Percentiles rank a stretch among this genome's conserved stretches.
Conservation (phyloP, 208 protist genomes). For the Crithidia bombi region DNA sequence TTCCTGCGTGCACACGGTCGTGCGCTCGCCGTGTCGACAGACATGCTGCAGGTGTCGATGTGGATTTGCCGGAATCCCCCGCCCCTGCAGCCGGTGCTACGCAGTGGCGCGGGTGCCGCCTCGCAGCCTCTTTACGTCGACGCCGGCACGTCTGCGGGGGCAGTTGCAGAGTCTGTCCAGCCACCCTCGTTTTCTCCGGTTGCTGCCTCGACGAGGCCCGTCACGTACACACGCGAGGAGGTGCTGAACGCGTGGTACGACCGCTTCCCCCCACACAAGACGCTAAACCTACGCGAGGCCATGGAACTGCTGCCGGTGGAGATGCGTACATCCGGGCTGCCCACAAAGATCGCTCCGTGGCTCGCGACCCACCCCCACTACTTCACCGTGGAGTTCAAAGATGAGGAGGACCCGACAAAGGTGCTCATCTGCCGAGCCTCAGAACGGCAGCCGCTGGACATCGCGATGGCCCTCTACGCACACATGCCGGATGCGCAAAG, state of each 20-base stretch:
- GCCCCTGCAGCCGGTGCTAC: conserved; percentile 10
- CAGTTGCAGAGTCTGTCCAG: too few species aligned
- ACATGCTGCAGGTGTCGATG: conserved; percentile 87
- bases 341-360: conserved; percentile 65
- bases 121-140: not conserved
- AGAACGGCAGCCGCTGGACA: conserved; percentile 65
- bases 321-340: conserved; percentile 47
- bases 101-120: too few species aligned
- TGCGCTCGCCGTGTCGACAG: conserved; percentile 74
- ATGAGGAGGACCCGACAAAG: conserved; percentile 47
- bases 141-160: not conserved
- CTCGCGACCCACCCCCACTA: conserved; percentile 58
- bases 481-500: conserved; percentile 34
- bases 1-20: conserved; percentile 83
- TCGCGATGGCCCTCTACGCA: conserved; percentile 59
- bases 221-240: conserved; percentile 57
- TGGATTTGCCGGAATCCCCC: conserved; percentile 57
- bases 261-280: conserved; percentile 55
- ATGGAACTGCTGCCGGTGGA: conserved; percentile 56
- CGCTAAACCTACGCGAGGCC: conserved; percentile 60
- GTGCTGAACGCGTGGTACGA: conserved; percentile 80
- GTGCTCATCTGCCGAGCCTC: conserved; percentile 68
- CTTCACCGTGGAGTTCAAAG: conserved; percentile 68
- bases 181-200: not conserved
- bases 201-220: conserved; percentile 5